Conservation (phyloP, 2,329 filamentous ascomycete genomes). For the Monosporascus sp. region DNA sequence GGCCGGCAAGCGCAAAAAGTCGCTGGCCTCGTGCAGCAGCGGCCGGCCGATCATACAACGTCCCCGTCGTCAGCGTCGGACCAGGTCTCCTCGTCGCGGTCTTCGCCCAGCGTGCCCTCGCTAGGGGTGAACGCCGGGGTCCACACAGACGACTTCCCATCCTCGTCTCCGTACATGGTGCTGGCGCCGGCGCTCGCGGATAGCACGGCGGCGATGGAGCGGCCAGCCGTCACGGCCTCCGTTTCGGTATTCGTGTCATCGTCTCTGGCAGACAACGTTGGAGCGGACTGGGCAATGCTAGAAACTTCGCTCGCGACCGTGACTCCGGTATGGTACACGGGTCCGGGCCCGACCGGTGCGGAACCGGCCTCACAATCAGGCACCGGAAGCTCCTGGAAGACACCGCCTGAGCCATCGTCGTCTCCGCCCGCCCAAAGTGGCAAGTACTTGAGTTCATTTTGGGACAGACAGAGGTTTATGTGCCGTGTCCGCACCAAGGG, state of each 20-base stretch:
- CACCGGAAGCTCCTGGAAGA: conserved; percentile 36
- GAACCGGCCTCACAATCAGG: conserved; percentile 21
- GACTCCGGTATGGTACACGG: conserved; percentile 24
- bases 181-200: conserved; percentile 2
- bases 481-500: conserved; percentile 35
- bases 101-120: not conserved
- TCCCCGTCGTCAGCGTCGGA: conserved; percentile 6
- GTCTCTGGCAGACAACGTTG: not conserved
- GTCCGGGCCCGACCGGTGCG: conserved; percentile 26
- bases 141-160: not conserved
- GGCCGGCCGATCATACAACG: too few species aligned
- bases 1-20: too few species aligned
- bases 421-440: conserved; percentile 61
- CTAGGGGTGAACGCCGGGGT: not conserved
- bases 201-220: conserved; percentile 9
- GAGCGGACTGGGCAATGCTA: conserved; percentile 10
- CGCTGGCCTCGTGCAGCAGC: not conserved
- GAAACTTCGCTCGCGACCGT: conserved; percentile 17
- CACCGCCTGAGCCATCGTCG: conserved; percentile 43
- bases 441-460: conserved; percentile 57
- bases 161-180: not conserved
- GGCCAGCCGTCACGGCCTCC: conserved; percentile 12
- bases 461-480: conserved; percentile 46
- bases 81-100: conserved; percentile 9
- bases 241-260: conserved; percentile 1